These are phyloP conservation scores for Tolypocladium nubicola DNA, from an alignment of 2,329 filamentous ascomycete genomes.

Conservation along the genomic window DNA sequence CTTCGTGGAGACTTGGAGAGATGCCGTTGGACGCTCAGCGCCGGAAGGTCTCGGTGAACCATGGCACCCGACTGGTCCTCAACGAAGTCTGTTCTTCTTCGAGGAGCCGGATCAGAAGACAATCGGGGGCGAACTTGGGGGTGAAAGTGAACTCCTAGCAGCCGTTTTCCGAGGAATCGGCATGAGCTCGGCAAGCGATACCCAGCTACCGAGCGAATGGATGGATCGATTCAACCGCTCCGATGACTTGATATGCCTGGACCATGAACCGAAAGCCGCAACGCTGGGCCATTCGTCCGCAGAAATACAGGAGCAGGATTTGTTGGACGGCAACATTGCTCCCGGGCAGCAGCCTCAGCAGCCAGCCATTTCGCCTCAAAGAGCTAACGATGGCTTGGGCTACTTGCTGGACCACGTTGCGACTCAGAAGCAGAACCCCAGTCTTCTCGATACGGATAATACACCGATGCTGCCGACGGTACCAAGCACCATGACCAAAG, in stretches of 20 bases:
- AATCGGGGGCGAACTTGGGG: neutral
- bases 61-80: neutral
- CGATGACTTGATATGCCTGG: slow-evolving; percentile 2
- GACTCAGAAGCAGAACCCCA: neutral
- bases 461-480: neutral
- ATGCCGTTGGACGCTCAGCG: neutral
- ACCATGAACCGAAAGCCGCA: neutral
- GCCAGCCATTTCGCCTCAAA: neutral
- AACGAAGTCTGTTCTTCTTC: neutral
- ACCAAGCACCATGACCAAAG: neutral
- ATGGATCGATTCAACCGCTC: neutral
- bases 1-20: slow-evolving; percentile 1
- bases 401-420: neutral
- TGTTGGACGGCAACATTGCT: neutral
- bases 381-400: too few species aligned
- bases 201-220: neutral
- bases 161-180: neutral
- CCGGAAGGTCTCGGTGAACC: neutral
- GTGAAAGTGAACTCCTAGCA: neutral
- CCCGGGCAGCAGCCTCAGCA: neutral
- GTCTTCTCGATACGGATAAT: neutral
- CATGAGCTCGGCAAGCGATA: too few species aligned
- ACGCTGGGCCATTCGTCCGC: too few species aligned
- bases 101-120: neutral
- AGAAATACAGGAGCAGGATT: neutral